phyloP scores from a whole-genome alignment of 805 yeast genomes.

The Teunomyces kruisii region DNA sequence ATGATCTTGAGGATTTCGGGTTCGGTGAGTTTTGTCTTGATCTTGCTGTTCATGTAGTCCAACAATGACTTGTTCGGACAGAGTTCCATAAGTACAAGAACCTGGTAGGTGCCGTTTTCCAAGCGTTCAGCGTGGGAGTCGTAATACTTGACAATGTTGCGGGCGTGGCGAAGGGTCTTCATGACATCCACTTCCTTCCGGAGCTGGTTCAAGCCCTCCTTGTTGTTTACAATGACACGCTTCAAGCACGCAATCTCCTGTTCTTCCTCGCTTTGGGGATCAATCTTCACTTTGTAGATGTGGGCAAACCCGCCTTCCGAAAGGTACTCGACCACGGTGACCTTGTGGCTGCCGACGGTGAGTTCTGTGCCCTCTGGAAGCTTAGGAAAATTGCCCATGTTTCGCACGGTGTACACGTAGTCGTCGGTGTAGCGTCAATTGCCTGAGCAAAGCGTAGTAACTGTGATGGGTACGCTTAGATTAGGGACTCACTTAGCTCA shows the following conservation, averaged over 20 bases:
- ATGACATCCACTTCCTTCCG: slow-evolving; percentile 79
- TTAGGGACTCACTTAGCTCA: background rate
- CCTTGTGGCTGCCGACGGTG: slow-evolving; percentile 42
- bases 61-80: slow-evolving; percentile 85
- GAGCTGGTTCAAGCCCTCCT: slow-evolving; percentile 61
- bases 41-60: slow-evolving; percentile 86
- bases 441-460: background rate
- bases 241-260: slow-evolving; percentile 65
- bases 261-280: slow-evolving; percentile 41
- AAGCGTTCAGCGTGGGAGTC: slow-evolving; percentile 75
- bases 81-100: slow-evolving; percentile 86
- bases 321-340: slow-evolving; percentile 33
- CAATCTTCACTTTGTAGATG: slow-evolving; percentile 62
- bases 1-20: slow-evolving; percentile 78
- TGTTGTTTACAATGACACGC: slow-evolving; percentile 71
- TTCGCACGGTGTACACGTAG: background rate
- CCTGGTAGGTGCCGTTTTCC: slow-evolving; percentile 65
- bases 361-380: slow-evolving; percentile 40
- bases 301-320: slow-evolving; percentile 77
- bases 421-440: background rate
- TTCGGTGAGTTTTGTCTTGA: slow-evolving; percentile 75
- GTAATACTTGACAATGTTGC: slow-evolving; percentile 64
- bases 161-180: slow-evolving; percentile 58
- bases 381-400: slow-evolving; percentile 27
- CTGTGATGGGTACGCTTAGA: background rate